Evolutionary conservation across 768 basidiomycete genomes (phyloP).

Genomic region (Gautieria morchelliformis): DNA sequence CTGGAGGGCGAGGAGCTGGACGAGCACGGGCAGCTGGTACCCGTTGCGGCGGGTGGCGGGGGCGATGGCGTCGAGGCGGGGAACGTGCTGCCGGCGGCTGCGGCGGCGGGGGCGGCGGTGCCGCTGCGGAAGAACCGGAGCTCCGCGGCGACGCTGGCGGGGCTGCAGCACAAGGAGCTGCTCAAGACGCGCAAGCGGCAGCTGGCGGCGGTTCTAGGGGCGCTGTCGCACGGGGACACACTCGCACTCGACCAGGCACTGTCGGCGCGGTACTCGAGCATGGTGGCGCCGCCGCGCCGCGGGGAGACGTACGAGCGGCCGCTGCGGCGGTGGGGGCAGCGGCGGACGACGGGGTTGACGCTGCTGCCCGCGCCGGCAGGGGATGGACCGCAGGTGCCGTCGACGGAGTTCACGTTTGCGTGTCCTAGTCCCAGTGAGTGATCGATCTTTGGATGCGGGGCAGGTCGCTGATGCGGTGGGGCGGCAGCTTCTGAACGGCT

Average conservation of each 20-base stretch:
- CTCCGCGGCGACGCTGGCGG: constrained; percentile 33
- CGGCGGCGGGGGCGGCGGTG: constrained; percentile 37
- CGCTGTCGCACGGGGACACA: constrained; percentile 55
- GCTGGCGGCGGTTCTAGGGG: constrained; percentile 59
- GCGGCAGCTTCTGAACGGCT: constrained; percentile 62
- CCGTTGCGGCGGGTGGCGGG: not conserved
- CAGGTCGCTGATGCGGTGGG: constrained; percentile 15
- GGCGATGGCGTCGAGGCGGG: not conserved
- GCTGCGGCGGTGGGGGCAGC: constrained; percentile 17
- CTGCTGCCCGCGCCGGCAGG: constrained; percentile 25
- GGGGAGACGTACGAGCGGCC: constrained; percentile 1
- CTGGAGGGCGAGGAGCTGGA: constrained; percentile 29
- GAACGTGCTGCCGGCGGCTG: constrained; percentile 26
- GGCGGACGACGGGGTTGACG: constrained; percentile 12
- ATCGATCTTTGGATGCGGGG: constrained; percentile 19
- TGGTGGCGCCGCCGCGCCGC: constrained; percentile 20
- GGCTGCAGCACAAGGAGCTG: constrained; percentile 67
- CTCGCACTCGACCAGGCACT: constrained; percentile 74
- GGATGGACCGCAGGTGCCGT: not conserved
- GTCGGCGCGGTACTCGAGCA: constrained; percentile 32
- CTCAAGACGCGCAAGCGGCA: constrained; percentile 61
- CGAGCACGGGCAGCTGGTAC: constrained; percentile 8
- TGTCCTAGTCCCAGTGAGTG: constrained; percentile 68
- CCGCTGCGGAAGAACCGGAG: constrained; percentile 13
- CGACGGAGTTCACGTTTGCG: constrained; percentile 47